Evolutionary conservation across 2,329 filamentous ascomycete species (phyloP).

Genomic region (Colletotrichum coccodes): DNA sequence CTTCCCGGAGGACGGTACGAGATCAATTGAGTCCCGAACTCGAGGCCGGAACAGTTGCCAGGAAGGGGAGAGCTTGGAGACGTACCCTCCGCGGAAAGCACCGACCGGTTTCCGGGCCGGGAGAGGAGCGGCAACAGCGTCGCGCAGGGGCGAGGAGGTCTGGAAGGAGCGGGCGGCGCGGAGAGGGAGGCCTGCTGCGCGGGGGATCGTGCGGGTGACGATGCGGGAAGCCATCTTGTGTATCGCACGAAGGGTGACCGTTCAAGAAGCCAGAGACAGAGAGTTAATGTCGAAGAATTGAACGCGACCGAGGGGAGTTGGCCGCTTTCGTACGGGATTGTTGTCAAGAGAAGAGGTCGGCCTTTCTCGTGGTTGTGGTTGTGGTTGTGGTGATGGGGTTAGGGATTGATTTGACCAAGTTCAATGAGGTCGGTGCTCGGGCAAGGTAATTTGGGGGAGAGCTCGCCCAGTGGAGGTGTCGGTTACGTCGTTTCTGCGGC

Average conservation of each 20-base stretch:
- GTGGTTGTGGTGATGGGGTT: slow-evolving; percentile 2
- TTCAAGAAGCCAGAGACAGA: slow-evolving; percentile 4
- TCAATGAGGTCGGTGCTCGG: slow-evolving; percentile 2
- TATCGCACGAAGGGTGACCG: neutral
- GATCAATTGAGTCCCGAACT: neutral
- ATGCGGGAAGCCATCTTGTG: slow-evolving; percentile 59
- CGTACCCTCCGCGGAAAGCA: slow-evolving; percentile 71
- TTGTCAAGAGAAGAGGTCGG: neutral
- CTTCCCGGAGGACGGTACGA: neutral
- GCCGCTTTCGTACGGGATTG: neutral
- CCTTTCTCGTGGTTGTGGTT: neutral
- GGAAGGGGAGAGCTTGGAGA: slow-evolving; percentile 26
- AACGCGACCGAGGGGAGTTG: neutral
- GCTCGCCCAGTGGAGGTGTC: neutral
- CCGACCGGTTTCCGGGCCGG: slow-evolving; percentile 68
- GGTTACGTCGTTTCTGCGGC: slow-evolving; percentile 11
- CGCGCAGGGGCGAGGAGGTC: slow-evolving; percentile 57
- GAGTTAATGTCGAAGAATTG: neutral
- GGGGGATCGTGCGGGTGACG: slow-evolving; percentile 48
- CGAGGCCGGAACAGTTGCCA: neutral
- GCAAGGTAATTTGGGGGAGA: slow-evolving; percentile 3
- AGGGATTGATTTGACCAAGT: slow-evolving; percentile 9
- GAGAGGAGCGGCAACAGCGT: slow-evolving; percentile 57
- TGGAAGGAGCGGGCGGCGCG: slow-evolving; percentile 56
- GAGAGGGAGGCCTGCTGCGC: slow-evolving; percentile 40